Evolutionary conservation across 441 rosid genomes (phyloP).

Genomic region (Geranium incanum): DNA sequence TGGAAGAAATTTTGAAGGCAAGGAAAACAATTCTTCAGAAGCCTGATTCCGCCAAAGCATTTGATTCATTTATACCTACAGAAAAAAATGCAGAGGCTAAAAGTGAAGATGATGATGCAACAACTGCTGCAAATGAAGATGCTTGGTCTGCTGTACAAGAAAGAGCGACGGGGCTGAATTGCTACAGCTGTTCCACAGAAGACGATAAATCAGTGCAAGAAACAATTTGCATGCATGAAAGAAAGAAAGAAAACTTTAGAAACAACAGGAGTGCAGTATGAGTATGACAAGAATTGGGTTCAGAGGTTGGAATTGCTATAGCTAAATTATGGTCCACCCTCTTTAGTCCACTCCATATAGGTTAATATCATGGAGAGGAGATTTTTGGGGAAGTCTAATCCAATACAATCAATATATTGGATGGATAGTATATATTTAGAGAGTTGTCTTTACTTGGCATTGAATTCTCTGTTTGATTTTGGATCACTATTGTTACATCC

Average conservation of each 20-base stretch:
- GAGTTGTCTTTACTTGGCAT: no score
- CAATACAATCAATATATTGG: no score
- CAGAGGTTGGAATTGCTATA: constrained; percentile 5
- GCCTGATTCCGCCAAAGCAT: constrained; percentile 84
- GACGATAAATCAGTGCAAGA: constrained; percentile 86
- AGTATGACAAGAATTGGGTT: neutral
- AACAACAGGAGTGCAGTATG: constrained; percentile 59
- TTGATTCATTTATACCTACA: constrained; percentile 63
- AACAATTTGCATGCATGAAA: constrained; percentile 69
- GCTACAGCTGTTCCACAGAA: constrained; percentile 97
- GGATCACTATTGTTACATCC: no score
- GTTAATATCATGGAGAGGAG: no score
- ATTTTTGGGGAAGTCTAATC: no score
- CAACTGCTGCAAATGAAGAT: constrained; percentile 39
- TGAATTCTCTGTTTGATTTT: no score
- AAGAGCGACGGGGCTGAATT: constrained; percentile 97
- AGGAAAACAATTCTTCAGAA: constrained; percentile 92
- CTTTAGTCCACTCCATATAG: no score
- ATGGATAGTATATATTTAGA: no score
- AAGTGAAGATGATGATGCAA: constrained; percentile 35
- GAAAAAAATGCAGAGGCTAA: constrained; percentile 26
- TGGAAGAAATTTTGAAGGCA: constrained; percentile 90
- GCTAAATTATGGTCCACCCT: constrained; percentile 1
- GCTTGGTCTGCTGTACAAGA: constrained; percentile 91
- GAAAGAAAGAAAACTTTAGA: constrained; percentile 47